Conservation (phyloP, 805 yeast genomes). For the Limtongia smithiae region DNA sequence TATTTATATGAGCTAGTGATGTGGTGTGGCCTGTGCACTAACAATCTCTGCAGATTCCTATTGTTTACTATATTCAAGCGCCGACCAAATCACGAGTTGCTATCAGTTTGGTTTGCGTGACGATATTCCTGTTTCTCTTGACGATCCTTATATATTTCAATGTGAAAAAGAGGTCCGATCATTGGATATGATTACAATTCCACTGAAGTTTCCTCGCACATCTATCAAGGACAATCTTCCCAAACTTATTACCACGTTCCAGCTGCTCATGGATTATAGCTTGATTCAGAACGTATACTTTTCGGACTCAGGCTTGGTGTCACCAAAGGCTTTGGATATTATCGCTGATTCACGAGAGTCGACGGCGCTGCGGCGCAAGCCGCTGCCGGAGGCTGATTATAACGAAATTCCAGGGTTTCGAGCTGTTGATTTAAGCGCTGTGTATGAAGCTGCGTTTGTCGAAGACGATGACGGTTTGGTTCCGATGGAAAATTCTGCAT, state of each 20-base stretch:
- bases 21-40: too few species aligned
- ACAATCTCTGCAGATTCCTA: conserved; percentile 27
- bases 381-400: not conserved
- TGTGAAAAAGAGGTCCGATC: conserved; percentile 3
- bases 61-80: conserved; percentile 36
- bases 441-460: conserved; percentile 12
- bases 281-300: conserved; percentile 8
- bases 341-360: not conserved
- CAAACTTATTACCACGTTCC: conserved; percentile 17
- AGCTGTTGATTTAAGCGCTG: conserved; percentile 12
- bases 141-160: conserved; percentile 38
- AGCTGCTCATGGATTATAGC: conserved; percentile 7
- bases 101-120: conserved; percentile 39
- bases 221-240: not conserved
- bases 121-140: conserved; percentile 40
- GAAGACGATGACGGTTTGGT: conserved; percentile 12
- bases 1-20: not conserved
- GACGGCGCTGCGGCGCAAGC: not conserved
- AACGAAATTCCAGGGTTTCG: conserved; percentile 16
- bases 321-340: not conserved
- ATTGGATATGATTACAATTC: conserved; percentile 2
- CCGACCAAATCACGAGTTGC: conserved; percentile 37
- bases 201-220: not conserved
- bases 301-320: not conserved
- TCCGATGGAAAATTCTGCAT: too few species aligned